Base-by-base conservation (phyloP, 129 eudicot genomes). In the Chrysanthemum makinoi region DNA sequence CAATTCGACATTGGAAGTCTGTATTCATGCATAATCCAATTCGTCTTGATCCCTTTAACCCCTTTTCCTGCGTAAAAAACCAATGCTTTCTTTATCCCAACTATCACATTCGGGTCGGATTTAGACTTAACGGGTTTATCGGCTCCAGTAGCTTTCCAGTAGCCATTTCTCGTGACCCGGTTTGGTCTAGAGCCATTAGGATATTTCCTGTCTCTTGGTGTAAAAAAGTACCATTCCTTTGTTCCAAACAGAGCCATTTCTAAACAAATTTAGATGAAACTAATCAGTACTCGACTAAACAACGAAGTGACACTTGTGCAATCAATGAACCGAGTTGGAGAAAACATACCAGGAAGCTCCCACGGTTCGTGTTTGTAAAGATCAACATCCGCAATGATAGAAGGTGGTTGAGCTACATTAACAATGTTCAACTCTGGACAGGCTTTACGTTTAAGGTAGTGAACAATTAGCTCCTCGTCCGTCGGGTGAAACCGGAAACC, bases 401-500 rank as follows among this genome's bases (percentile, higher is more conserved):
- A 16, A 0, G 24, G 20, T 3, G 72, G 72, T 49, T 22, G 60
- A 49, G 60, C 61, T 39, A 39, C 46, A 39, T 39, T 2, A 66
- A 10, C 33, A 39, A 12, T 66, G 35, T 19, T 54, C 24, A 15
- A 48, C 6, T 4, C 12, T 14, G 56, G 20, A 11, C 48, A 16
- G 10, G 72, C 7, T 16, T 49, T 67, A 15, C 47, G 72, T 9
- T 15, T 50, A 30, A 90, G 70, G 70, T 90, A 90, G 74, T 87
- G 89, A 51, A 90, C 84, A 19, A 90, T 87, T 47, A 90, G 66
- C 70, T 90, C 97, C 74, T 90, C 97, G 64, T 90, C 97, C 1
- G 95, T 82, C 0, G 97, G 97, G 56, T 90, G 95, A 26, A 90
- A 90, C 47, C 97, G 83, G 50, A 90, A 90, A 3, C 97, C 97